Evolutionary conservation across 1,284 basidiomycete genomes (phyloP).

Genomic region (Malassezia slooffiae): DNA sequence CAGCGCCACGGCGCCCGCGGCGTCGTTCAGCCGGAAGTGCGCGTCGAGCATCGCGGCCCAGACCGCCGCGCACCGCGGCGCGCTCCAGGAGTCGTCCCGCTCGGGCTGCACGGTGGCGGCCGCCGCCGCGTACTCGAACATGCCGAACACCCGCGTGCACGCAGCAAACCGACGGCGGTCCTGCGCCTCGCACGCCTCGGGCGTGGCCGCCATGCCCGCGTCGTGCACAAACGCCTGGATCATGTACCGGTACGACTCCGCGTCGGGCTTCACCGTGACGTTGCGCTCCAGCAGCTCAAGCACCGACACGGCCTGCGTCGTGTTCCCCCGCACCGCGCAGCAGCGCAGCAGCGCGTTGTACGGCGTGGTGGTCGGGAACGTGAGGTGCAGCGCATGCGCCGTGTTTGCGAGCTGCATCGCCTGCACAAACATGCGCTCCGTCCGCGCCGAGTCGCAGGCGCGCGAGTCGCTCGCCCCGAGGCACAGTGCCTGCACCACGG

Average conservation of each 20-base stretch:
- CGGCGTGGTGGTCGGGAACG: conserved; percentile 48
- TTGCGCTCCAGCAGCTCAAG: conserved; percentile 59
- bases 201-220: conserved; percentile 2
- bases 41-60: conserved; percentile 67
- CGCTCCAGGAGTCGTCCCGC: conserved; percentile 18
- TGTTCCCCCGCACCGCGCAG: conserved; percentile 55
- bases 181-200: conserved; percentile 50
- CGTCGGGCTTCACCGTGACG: conserved; percentile 48
- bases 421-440: conserved; percentile 45
- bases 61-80: conserved; percentile 48
- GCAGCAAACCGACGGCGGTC: conserved; percentile 54
- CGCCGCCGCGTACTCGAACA: conserved; percentile 51
- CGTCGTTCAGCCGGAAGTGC: conserved; percentile 59
- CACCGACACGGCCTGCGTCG: conserved; percentile 59
- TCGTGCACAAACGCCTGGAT: conserved; percentile 49
- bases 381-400: conserved; percentile 41
- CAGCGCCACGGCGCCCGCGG: conserved; percentile 58
- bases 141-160: conserved; percentile 60
- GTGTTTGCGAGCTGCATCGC: conserved; percentile 55
- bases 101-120: conserved; percentile 44
- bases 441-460: conserved; percentile 2
- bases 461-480: neutral
- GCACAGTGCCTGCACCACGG: conserved; percentile 58
- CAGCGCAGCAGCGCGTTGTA: conserved; percentile 59
- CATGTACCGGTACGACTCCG: conserved; percentile 55